A percentile compares a stretch with the other conserved stretches of the same genome.
These are phyloP conservation scores for Pseudohyphozyma bogoriensis DNA, from an alignment of 768 basidiomycete genomes.

Conservation along the genomic window DNA sequence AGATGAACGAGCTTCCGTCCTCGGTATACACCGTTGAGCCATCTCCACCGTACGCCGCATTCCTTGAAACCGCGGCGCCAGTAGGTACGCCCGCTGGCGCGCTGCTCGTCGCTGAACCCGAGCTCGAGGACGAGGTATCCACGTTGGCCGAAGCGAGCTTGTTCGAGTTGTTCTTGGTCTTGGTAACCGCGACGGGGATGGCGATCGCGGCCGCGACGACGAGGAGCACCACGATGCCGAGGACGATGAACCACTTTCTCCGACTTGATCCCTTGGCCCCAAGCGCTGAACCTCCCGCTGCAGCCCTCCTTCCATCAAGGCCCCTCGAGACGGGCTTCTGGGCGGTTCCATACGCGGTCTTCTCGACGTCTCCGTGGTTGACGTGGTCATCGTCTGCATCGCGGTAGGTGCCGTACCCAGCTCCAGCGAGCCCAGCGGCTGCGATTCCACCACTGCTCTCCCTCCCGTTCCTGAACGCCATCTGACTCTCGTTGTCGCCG, in stretches of 20 bases:
- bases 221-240: background rate
- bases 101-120: background rate
- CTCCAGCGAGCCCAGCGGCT: too few relatives aligned
- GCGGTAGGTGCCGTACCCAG: too few relatives aligned
- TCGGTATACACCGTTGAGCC: constrained; percentile 68
- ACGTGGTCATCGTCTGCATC: too few relatives aligned
- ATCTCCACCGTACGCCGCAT: constrained; percentile 49
- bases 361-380: too few relatives aligned
- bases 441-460: too few relatives aligned
- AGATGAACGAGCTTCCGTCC: constrained; percentile 74
- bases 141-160: background rate
- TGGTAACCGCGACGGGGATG: background rate
- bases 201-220: background rate
- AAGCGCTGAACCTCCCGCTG: background rate
- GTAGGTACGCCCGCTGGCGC: constrained; percentile 26
- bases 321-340: too few relatives aligned
- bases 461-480: too few relatives aligned
- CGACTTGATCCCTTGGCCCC: background rate
- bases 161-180: background rate
- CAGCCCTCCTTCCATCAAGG: too few relatives aligned
- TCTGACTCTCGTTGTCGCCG: too few relatives aligned
- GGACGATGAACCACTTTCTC: background rate
- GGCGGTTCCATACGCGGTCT: too few relatives aligned
- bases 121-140: background rate
- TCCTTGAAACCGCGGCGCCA: background rate